A percentile compares a stretch with the other conserved stretches of the same genome.
These are phyloP conservation scores for Penicillium malachiteum DNA, from an alignment of 495 filamentous ascomycete genomes.

Conservation along the genomic window DNA sequence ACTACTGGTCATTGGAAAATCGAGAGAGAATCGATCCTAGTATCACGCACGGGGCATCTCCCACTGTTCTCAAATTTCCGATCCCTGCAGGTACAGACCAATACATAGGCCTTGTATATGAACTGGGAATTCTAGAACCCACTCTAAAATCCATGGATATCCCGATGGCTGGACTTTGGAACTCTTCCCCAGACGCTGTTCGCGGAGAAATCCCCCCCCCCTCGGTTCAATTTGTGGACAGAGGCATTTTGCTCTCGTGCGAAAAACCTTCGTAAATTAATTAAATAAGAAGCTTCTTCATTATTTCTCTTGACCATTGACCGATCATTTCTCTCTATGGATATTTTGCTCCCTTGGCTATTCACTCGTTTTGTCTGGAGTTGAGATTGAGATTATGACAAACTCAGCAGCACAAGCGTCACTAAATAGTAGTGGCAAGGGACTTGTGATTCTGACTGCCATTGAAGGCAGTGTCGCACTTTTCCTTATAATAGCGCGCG, in stretches of 20 bases:
- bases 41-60: background rate
- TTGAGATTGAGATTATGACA: background rate
- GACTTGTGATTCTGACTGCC: slow-evolving; percentile 10
- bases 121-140: no score
- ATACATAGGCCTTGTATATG: background rate
- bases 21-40: no score
- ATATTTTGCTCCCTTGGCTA: background rate
- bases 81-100: slow-evolving; percentile 4
- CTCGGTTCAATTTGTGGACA: no score
- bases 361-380: background rate
- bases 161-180: no score
- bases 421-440: slow-evolving; percentile 7
- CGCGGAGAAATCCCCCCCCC: background rate
- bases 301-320: background rate
- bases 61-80: background rate
- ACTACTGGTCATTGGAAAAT: no score
- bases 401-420: background rate
- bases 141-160: no score
- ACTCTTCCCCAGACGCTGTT: background rate
- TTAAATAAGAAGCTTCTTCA: no score
- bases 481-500: slow-evolving; percentile 8
- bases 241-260: no score
- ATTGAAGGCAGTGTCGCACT: slow-evolving; percentile 9
- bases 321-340: background rate
- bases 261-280: background rate